A percentile compares a stretch with the other conserved stretches of the same genome.
phyloP scores from a whole-genome alignment of 176 grass and related monocot genomes.

The Stipa capillata region DNA sequence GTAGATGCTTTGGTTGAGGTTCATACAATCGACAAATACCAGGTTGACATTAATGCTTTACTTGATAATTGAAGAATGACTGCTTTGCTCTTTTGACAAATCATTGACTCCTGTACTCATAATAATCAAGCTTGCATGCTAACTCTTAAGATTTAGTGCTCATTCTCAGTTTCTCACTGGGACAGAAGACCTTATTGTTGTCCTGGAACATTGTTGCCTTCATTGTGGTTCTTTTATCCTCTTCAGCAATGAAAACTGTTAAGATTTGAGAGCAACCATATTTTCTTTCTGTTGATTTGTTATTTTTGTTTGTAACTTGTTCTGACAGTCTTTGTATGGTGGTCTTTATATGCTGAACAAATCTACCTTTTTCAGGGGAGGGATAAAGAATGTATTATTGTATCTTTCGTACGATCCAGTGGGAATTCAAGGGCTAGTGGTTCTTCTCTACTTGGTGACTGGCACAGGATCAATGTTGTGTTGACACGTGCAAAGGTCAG shows the following conservation, averaged over 20 bases:
- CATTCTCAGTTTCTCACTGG: conserved; percentile 7
- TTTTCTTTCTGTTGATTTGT: conserved; percentile 4
- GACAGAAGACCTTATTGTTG: not conserved
- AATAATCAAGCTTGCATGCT: not conserved
- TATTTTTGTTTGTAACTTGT: not conserved
- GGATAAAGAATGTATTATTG: conserved; percentile 90
- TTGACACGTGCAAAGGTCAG: conserved; percentile 90
- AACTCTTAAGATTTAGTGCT: not conserved
- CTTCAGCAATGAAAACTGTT: not conserved
- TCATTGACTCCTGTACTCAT: too few relatives aligned
- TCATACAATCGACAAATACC: conserved; percentile 97
- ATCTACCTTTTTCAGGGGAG: conserved; percentile 66
- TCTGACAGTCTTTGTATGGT: not conserved
- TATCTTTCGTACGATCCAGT: conserved; percentile 86
- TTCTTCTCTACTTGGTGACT: conserved; percentile 90
- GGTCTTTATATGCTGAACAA: not conserved
- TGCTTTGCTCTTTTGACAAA: too few relatives aligned
- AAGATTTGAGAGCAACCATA: not conserved
- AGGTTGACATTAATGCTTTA: conserved; percentile 31
- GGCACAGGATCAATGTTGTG: conserved; percentile 89
- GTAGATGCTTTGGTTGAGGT: conserved; percentile 71
- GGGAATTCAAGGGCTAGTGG: conserved; percentile 41
- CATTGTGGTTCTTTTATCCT: not conserved
- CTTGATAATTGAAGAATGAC: too few relatives aligned
- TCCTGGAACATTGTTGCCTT: not conserved